A percentile compares a stretch with the other conserved stretches of the same genome.
These are phyloP conservation scores for Picochlorum sp. DNA, from an alignment of 139 green algal genomes.

Conservation along the genomic window DNA sequence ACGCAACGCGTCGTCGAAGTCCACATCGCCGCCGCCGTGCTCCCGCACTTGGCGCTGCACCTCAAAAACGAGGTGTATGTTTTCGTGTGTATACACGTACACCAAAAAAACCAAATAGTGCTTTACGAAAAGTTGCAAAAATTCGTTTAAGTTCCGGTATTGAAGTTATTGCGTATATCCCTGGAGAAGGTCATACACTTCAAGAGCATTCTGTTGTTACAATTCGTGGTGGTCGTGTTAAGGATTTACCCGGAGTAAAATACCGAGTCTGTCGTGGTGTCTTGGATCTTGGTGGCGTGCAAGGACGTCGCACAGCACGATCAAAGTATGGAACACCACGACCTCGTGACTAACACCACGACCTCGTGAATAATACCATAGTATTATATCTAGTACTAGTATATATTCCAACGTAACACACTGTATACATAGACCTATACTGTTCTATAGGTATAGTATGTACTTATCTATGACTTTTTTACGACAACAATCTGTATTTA, in stretches of 20 bases:
- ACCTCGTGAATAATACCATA: background rate
- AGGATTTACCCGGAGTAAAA: slow-evolving; percentile 76
- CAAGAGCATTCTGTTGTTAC: slow-evolving; percentile 83
- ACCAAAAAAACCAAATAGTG: slow-evolving; percentile 73
- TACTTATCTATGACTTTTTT: background rate
- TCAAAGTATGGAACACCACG: slow-evolving; percentile 64
- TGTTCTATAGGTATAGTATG: too few species aligned
- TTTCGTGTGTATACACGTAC: slow-evolving; percentile 57
- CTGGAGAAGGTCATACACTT: slow-evolving; percentile 61
- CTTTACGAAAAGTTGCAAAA: slow-evolving; percentile 64
- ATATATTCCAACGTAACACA: too few species aligned
- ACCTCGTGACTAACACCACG: slow-evolving; percentile 24
- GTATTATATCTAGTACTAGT: too few species aligned
- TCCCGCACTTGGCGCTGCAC: slow-evolving; percentile 36
- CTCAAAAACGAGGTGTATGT: slow-evolving; percentile 58
- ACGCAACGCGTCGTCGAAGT: slow-evolving; percentile 34
- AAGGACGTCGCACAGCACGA: slow-evolving; percentile 41
- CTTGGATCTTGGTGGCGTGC: slow-evolving; percentile 57
- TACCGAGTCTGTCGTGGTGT: slow-evolving; percentile 54
- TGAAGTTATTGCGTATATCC: slow-evolving; percentile 60
- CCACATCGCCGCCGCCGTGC: slow-evolving; percentile 40
- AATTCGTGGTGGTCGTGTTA: slow-evolving; percentile 63
- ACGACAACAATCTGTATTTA: slow-evolving; percentile 1
- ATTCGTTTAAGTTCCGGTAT: slow-evolving; percentile 49
- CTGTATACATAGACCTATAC: too few species aligned